These are phyloP conservation scores for Coemansia sp. DNA, from an alignment of 192 early-diverging fungal species.

Conservation along the genomic window DNA sequence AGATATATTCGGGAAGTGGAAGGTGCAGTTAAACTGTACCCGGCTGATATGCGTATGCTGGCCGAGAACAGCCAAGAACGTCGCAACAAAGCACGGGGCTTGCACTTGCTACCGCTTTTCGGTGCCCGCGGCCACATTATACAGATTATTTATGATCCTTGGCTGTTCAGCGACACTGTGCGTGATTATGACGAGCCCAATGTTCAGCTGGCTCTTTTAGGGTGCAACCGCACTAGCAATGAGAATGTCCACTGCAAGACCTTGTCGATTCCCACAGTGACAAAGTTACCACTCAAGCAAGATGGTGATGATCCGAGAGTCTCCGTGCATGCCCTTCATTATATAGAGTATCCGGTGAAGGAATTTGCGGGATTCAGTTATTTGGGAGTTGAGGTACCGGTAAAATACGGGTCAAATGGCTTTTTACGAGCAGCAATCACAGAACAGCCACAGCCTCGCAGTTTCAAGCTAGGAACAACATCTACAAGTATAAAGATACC, in stretches of 20 bases:
- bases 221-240: constrained; percentile 18
- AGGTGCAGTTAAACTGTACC: constrained; percentile 4
- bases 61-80: not conserved
- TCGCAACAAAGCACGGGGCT: not conserved
- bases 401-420: constrained; percentile 1
- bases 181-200: not conserved
- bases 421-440: constrained; percentile 31
- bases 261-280: constrained; percentile 11
- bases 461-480: too few relatives aligned
- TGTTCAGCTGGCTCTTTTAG: constrained; percentile 14
- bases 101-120: constrained; percentile 31
- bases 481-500: too few relatives aligned
- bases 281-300: constrained; percentile 30
- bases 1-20: constrained; percentile 15
- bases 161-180: constrained; percentile 9
- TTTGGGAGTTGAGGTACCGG: constrained; percentile 31
- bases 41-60: constrained; percentile 15
- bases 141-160: constrained; percentile 34
- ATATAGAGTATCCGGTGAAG: constrained; percentile 18
- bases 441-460: not conserved
- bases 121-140: not conserved
- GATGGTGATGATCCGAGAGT: constrained; percentile 10
- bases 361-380: constrained; percentile 16
- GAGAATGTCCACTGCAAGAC: constrained; percentile 8
- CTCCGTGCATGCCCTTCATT: constrained; percentile 22